Evolutionary conservation across 306 rosid genomes (phyloP).

Genomic region (Pyrus bretschneideri): DNA sequence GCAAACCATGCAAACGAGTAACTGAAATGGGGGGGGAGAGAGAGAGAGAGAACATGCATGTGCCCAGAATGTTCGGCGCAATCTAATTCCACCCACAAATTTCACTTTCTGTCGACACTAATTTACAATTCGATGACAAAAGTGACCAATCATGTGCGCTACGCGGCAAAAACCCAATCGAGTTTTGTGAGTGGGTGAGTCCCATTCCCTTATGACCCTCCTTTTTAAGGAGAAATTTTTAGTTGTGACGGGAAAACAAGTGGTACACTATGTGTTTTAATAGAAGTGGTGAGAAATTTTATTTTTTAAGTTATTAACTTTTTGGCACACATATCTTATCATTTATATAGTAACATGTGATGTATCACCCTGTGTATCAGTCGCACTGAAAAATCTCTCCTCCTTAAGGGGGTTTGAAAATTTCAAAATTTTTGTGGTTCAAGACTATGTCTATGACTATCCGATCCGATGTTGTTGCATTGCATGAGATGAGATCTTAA

Average conservation of each 20-base stretch:
- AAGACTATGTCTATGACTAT: background rate
- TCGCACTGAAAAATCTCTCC: too few relatives aligned
- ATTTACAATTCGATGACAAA: background rate
- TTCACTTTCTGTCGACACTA: background rate
- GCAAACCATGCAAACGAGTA: background rate
- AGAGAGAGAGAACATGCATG: background rate
- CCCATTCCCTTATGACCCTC: background rate
- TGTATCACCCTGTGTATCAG: too few relatives aligned
- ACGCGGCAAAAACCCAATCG: background rate
- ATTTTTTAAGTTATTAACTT: too few relatives aligned
- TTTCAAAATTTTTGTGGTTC: background rate
- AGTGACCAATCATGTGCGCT: background rate
- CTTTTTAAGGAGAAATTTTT: too few relatives aligned
- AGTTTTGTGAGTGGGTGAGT: background rate
- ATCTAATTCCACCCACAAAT: background rate
- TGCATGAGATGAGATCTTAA: background rate
- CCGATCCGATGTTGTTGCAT: background rate
- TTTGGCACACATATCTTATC: too few relatives aligned
- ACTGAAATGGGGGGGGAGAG: background rate
- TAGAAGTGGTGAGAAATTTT: too few relatives aligned
- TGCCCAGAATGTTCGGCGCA: conserved; percentile 43
- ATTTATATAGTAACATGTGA: too few relatives aligned
- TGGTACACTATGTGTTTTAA: too few relatives aligned
- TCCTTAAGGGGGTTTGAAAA: background rate
- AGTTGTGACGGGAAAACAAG: too few relatives aligned